Evolutionary conservation across 164 flowering plant genomes (phyloP).

Genomic region (Nymphaea thermarum): DNA sequence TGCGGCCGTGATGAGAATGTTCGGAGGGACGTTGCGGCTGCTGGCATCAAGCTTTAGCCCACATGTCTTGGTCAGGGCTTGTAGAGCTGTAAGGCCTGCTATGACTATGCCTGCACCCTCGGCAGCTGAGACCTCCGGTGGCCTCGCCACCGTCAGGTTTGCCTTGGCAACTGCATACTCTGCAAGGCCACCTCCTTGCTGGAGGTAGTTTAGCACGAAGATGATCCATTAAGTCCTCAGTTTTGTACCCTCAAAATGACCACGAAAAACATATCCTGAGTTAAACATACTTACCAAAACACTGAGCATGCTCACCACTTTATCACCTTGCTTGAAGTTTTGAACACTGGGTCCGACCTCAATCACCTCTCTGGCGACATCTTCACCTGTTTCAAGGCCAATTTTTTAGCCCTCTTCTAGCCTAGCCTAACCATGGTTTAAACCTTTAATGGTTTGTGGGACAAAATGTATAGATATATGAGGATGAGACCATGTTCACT

Average conservation of each 20-base stretch:
- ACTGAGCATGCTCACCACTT: constrained; percentile 4
- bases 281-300: background rate
- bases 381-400: constrained; percentile 1
- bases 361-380: constrained; percentile 5
- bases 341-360: constrained; percentile 5
- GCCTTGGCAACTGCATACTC: constrained; percentile 3
- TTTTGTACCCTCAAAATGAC: no score
- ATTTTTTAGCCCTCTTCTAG: no score
- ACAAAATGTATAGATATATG: no score
- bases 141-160: constrained; percentile 1
- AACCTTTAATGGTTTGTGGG: no score
- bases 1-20: constrained; percentile 2
- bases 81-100: background rate
- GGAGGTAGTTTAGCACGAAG: background rate
- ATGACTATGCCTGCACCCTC: constrained; percentile 2
- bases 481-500: no score
- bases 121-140: constrained; percentile 7
- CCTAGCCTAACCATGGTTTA: no score
- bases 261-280: no score
- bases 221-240: no score
- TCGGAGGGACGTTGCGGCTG: background rate
- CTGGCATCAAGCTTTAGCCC: constrained; percentile 4
- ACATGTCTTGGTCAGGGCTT: background rate
- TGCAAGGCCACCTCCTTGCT: constrained; percentile 8
- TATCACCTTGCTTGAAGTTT: constrained; percentile 7